A percentile compares a stretch with the other conserved stretches of the same genome.
Evolutionary conservation across 2,329 filamentous ascomycete genomes (phyloP).

Genomic region (Cordyceps farinosa): DNA sequence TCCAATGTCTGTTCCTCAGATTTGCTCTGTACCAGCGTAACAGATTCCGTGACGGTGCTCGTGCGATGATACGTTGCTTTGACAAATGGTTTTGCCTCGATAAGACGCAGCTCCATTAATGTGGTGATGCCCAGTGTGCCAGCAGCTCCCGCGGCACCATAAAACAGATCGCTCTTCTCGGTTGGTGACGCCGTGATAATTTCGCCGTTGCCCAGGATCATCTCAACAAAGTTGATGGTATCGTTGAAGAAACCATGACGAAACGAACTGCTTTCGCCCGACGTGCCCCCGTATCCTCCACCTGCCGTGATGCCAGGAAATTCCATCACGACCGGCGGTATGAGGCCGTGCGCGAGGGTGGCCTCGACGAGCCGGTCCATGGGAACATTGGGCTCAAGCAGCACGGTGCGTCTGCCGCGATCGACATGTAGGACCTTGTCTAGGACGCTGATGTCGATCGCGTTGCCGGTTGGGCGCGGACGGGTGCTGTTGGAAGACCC

Average conservation of each 20-base stretch:
- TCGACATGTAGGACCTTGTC: conserved; percentile 63
- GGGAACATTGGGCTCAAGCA: conserved; percentile 72
- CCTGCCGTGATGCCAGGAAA: conserved; percentile 73
- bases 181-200: conserved; percentile 49
- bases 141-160: conserved; percentile 63
- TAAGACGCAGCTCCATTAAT: conserved; percentile 60
- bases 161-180: conserved; percentile 54
- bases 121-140: conserved; percentile 67
- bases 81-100: conserved; percentile 59
- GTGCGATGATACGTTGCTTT: conserved; percentile 59
- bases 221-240: conserved; percentile 61
- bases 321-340: conserved; percentile 72
- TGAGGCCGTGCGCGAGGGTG: conserved; percentile 61
- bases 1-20: conserved; percentile 48
- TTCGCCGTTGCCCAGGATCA: conserved; percentile 65
- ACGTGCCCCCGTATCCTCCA: conserved; percentile 67
- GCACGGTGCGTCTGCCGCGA: conserved; percentile 48
- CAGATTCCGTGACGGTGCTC: conserved; percentile 44
- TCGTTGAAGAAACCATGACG: conserved; percentile 68
- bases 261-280: conserved; percentile 68
- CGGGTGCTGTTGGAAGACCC: conserved; percentile 74
- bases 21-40: conserved; percentile 47
- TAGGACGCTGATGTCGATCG: conserved; percentile 63
- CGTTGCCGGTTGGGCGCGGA: conserved; percentile 34
- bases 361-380: conserved; percentile 68